Conservation (phyloP, 2,329 filamentous ascomycete species). For the Cladorrhinum sp. region DNA sequence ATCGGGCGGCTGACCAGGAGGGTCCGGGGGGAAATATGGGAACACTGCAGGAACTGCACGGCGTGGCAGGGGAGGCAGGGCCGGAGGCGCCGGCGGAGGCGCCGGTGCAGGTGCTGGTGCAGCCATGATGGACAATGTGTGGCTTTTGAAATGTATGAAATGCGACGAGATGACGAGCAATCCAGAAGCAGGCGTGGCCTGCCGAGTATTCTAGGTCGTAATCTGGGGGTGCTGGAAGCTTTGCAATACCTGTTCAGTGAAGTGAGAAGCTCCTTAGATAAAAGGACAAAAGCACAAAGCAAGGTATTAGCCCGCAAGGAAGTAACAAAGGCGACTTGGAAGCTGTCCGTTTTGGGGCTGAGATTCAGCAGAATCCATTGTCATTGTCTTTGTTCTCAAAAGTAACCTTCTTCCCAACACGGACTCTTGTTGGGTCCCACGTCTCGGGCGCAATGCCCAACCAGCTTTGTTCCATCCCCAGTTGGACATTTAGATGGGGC, state of each 20-base stretch:
- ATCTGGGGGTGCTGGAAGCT: too few relatives aligned
- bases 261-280: not conserved
- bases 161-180: not conserved
- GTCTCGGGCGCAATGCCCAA: slow-evolving; percentile 34
- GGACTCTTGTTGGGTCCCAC: slow-evolving; percentile 27
- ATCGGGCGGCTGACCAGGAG: not conserved
- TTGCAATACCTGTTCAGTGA: not conserved
- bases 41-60: not conserved
- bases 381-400: not conserved
- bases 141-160: not conserved
- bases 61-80: not conserved
- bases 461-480: slow-evolving; percentile 28
- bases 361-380: not conserved
- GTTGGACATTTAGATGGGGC: slow-evolving; percentile 43
- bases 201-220: not conserved
- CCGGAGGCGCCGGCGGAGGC: slow-evolving; percentile 2
- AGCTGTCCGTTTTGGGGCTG: not conserved
- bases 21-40: slow-evolving; percentile 7
- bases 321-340: not conserved
- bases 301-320: not conserved
- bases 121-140: not conserved
- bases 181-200: slow-evolving; percentile 1
- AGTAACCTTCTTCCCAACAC: not conserved
- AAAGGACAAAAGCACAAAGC: not conserved
- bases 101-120: not conserved